phyloP scores from a whole-genome alignment of 768 basidiomycete species.

The Lactifluus rugatus region DNA sequence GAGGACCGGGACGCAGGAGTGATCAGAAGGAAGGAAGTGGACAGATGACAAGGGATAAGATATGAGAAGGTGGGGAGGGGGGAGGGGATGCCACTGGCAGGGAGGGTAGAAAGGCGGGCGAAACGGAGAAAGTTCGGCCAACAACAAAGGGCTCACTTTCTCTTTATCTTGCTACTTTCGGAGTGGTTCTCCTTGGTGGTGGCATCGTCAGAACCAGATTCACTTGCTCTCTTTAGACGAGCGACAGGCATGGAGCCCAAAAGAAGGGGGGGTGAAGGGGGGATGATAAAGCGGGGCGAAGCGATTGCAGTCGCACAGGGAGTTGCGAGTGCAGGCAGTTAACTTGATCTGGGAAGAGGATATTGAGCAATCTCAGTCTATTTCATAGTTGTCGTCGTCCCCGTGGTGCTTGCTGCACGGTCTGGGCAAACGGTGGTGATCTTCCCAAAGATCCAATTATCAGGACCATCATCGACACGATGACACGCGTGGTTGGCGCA shows the following conservation, averaged over 20 bases:
- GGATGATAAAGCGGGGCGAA: conserved; percentile 23
- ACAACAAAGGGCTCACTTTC: conserved; percentile 52
- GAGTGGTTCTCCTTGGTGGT: conserved; percentile 40
- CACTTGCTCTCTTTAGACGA: conserved; percentile 56
- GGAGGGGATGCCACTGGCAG: conserved; percentile 9
- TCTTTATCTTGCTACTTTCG: conserved; percentile 69
- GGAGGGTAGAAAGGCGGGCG: conserved; percentile 33
- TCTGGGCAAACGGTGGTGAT: conserved; percentile 9
- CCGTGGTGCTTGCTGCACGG: conserved; percentile 20
- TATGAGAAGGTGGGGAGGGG: conserved; percentile 5
- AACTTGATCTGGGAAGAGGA: conserved; percentile 2
- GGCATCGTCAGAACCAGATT: conserved; percentile 52
- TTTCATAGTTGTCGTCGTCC: conserved; percentile 19
- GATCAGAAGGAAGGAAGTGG: conserved; percentile 19
- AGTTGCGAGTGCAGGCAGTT: conserved; percentile 11
- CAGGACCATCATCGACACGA: conserved; percentile 17
- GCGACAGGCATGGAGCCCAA: conserved; percentile 48
- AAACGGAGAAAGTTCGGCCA: conserved; percentile 52
- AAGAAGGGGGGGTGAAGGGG: conserved; percentile 19
- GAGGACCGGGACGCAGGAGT: background rate
- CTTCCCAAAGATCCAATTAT: conserved; percentile 19
- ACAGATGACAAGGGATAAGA: conserved; percentile 5
- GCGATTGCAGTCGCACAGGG: conserved; percentile 20
- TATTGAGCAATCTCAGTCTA: conserved; percentile 19
- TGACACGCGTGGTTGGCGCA: conserved; percentile 10